Percentiles rank a stretch among this genome's conserved stretches.
Evolutionary conservation across 2,329 filamentous ascomycete species (phyloP).

Genomic region (Curvularia eragrostidis): DNA sequence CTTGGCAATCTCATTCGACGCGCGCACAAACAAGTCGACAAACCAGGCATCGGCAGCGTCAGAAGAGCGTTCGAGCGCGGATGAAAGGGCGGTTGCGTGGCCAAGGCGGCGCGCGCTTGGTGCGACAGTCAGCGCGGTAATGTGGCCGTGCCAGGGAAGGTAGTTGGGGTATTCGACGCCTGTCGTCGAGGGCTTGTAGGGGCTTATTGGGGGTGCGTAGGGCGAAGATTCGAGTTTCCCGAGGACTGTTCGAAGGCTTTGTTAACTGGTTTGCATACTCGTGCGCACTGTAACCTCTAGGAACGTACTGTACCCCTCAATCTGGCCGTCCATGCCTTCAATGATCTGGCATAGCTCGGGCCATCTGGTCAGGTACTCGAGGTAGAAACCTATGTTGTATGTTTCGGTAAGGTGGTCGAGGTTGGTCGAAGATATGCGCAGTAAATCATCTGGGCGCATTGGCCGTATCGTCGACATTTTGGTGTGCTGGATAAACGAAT

Average conservation of each 20-base stretch:
- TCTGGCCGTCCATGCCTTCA: constrained; percentile 83
- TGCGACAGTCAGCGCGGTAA: constrained; percentile 92
- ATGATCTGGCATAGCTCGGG: constrained; percentile 92
- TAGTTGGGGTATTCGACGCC: constrained; percentile 65
- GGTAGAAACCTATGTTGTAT: constrained; percentile 93
- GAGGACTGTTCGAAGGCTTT: constrained; percentile 70
- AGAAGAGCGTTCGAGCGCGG: constrained; percentile 80
- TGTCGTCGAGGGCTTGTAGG: constrained; percentile 66
- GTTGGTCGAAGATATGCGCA: constrained; percentile 92
- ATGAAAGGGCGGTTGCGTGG: constrained; percentile 82
- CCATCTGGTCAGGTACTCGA: constrained; percentile 96
- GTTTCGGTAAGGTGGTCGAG: constrained; percentile 97
- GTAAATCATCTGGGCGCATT: constrained; percentile 72
- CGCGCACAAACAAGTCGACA: constrained; percentile 90
- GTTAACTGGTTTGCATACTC: background rate
- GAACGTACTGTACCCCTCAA: constrained; percentile 87
- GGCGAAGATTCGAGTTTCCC: constrained; percentile 85
- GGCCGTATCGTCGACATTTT: constrained; percentile 83
- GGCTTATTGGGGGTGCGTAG: constrained; percentile 76
- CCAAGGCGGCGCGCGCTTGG: constrained; percentile 85
- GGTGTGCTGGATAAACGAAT: background rate
- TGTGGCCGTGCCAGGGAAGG: constrained; percentile 99
- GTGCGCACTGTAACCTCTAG: background rate
- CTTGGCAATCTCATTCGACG: constrained; percentile 86
- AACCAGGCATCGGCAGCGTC: constrained; percentile 90